Evolutionary conservation across 805 yeast genomes (phyloP).

Genomic region (Yamadazyma akitaensis): DNA sequence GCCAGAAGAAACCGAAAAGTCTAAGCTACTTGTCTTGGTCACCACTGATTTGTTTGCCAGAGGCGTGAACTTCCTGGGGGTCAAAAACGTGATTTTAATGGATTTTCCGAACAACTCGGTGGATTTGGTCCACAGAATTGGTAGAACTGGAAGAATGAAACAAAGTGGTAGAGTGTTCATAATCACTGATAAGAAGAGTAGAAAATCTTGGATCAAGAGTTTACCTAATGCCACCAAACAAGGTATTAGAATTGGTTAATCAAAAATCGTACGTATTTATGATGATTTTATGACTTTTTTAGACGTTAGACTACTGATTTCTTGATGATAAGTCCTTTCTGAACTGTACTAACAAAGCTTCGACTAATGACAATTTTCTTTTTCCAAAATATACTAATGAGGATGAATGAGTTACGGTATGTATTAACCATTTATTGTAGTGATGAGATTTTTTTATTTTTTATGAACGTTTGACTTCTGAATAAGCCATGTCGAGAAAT

Average conservation of each 20-base stretch:
- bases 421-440: conserved; percentile 6
- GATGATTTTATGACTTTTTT: conserved; percentile 10
- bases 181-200: conserved; percentile 63
- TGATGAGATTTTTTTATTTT: conserved; percentile 23
- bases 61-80: conserved; percentile 81
- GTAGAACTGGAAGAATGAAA: conserved; percentile 92
- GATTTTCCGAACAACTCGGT: conserved; percentile 84
- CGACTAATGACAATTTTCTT: neutral
- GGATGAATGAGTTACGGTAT: conserved; percentile 7
- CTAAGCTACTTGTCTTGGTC: conserved; percentile 56
- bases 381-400: neutral
- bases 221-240: conserved; percentile 57
- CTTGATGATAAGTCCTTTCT: conserved; percentile 13
- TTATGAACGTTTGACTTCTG: conserved; percentile 30
- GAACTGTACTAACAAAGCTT: conserved; percentile 9
- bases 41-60: conserved; percentile 89
- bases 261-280: conserved; percentile 9
- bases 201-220: conserved; percentile 80
- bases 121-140: conserved; percentile 87
- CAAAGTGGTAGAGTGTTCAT: conserved; percentile 85
- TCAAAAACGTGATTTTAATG: conserved; percentile 76
- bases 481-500: conserved; percentile 22
- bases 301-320: conserved; percentile 19
- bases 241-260: conserved; percentile 15
- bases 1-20: conserved; percentile 32